Evolutionary conservation across 257 asterid genomes (phyloP), one percentile per base, ranked within the genome.

Genomic region (Capsicum baccatum): DNA sequence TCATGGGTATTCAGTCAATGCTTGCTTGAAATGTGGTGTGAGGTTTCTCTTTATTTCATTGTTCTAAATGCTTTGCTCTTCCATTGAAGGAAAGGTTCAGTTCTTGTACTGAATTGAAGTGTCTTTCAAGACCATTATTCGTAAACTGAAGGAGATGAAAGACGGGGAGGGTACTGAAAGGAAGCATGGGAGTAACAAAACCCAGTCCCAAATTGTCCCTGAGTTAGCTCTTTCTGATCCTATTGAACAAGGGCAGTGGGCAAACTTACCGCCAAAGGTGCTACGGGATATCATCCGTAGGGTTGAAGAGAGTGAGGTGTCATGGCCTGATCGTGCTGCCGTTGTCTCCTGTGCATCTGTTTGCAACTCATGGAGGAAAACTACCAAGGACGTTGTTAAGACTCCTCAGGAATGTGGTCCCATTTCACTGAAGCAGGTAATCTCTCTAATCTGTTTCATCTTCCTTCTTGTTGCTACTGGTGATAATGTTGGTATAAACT

Each of bases 361-460:
- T 60, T 60, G 67, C 37, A 8, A 21, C 1, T 60, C 67, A 19
- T 19, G 67, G 67, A n/a, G 67, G 67, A 60, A 19, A 60, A 60
- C 3, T 60, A 19, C 37, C 10, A n/a, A n/a, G 67, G 67, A 60
- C 14, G 19, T 60, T 60, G 35, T 60, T 44, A 44, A 44, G 48
- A 44, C 48, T 6, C 48, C 48, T 44, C 6, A 44, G 48, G 48
- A 44, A 44, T n/a, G 35, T 9, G 37, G 67, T 19, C 67, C 67
- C 67, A 60, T 60, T 60, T 60, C 37, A 60, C 67, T 60, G 35
- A 60, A n/a, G 67, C 67, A n/a, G 67, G 67, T n/a, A 60, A 60
- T 8, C 35, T 60, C 67, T 6, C 19, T 60, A 3, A n/a, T 60
- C 5, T 60, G 67, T 19, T 60, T 4, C 9, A 15, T 3, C 6